Base-by-base conservation (phyloP, 2,329 filamentous ascomycete species). In the Aureobasidium vineae region DNA sequence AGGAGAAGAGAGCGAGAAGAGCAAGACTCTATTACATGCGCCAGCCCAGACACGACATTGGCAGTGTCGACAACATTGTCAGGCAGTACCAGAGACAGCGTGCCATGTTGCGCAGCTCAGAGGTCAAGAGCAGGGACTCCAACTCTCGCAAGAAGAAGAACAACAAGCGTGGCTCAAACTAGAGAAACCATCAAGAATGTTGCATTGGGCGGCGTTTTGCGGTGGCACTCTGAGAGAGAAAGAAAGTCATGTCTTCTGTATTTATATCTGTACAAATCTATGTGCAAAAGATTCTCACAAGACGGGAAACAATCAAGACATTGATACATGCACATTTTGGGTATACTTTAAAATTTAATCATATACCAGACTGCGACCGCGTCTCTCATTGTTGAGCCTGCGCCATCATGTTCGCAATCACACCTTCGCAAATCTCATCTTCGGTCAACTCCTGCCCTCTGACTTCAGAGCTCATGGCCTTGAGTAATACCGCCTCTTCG, bases 21-120 rank as follows among this genome's bases (percentile, higher is more conserved):
- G 94, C 93, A 31, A 85, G 92, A 71, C 82, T 99, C 77, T 96
- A 91, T 73, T 98, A 94, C 79, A 90, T 99, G 90, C 86, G 93
- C 78, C 83, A 93, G 82, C 87, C 90, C 67, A 90, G 88, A 79
- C 92, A 97, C 79, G 92, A 97, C 79, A 86, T 92, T 80, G 90
- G 92, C 69, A 91, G 86, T 73, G 90, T 97, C 70, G 90, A 96
- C 77, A 87, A 90, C 71, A 83, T 94, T 73, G 91, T 96, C 67
- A 80, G 83, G 72, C 83, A 85, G 70, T 92, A 88, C 75, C 77
- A 86, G 73, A 81, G 83, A 74, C 78, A 83, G 73, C 83, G 83
- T 73, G 66, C 60, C 45, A 67, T 65, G 67, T 57, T 72, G 67
- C 66, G 69, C n/a, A 68, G 69, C 41, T 69, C 66, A 63, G 71